These are phyloP conservation scores for Casuarina equisetifolia DNA, from an alignment of 306 rosid genomes.

Conservation along the genomic window DNA sequence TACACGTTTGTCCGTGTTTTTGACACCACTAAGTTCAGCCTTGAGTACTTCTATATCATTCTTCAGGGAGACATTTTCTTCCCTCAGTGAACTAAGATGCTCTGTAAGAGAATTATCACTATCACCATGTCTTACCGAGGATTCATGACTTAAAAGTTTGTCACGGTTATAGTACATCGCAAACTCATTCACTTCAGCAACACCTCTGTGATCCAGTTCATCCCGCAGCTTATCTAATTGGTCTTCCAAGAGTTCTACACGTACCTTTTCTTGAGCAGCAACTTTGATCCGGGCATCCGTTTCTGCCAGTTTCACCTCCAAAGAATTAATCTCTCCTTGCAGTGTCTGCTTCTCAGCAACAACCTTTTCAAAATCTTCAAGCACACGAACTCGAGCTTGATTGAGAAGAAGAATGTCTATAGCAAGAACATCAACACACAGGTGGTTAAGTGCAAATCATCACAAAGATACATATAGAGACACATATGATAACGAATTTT, in stretches of 20 bases:
- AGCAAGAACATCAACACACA: conserved; percentile 22
- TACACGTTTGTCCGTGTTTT: conserved; percentile 56
- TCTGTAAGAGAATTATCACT: conserved; percentile 36
- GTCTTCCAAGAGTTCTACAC: conserved; percentile 63
- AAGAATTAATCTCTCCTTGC: conserved; percentile 64
- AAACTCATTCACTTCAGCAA: conserved; percentile 38
- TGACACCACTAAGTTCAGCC: conserved; percentile 52
- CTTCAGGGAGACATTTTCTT: conserved; percentile 65
- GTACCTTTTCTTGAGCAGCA: conserved; percentile 67
- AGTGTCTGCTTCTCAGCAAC: conserved; percentile 69
- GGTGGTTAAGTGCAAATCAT: conserved; percentile 21
- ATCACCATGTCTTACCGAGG: conserved; percentile 25
- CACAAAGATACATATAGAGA: conserved; percentile 4
- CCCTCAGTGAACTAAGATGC: conserved; percentile 67
- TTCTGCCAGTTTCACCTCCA: conserved; percentile 77
- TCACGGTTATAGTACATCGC: conserved; percentile 35
- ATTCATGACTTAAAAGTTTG: conserved; percentile 28
- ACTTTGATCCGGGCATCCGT: conserved; percentile 64
- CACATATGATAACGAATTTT: conserved; percentile 10
- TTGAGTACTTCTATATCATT: conserved; percentile 55
- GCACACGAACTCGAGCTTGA: conserved; percentile 71
- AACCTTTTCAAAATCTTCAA: conserved; percentile 75
- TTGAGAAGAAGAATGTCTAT: conserved; percentile 81
- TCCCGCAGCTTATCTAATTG: conserved; percentile 55
- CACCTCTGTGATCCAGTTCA: conserved; percentile 43